Evolutionary conservation across 208 protist genomes (phyloP), one percentile per base, ranked within the genome.

Genomic region (Acanthamoeba triangularis): DNA sequence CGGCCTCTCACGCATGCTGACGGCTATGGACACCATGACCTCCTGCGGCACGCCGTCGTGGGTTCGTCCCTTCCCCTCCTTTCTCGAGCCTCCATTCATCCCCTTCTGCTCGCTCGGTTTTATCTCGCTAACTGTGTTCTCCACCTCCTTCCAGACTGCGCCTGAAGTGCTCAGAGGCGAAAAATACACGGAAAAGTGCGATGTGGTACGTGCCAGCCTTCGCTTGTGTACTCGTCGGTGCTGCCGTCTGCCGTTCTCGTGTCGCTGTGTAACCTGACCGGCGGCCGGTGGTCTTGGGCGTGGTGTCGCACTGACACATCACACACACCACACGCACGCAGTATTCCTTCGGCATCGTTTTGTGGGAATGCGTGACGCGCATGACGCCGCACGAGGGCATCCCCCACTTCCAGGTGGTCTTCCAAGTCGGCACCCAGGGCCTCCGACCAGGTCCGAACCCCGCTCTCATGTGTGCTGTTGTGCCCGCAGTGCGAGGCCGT

Each of bases 121-220:
- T 16, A 65, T 7, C 18, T 10, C 14, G 5, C 44, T 47, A 2
- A 47, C 10, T 44, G 25, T 33, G 35, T 5, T 44, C 41, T 6
- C 41, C 44, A 16, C 30, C 10, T 14, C 28, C 18, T 44, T 47
- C 44, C 90, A 94, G 90, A 94, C 90, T 33, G 90, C 90, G 23
- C 90, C 90, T 47, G 90, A 94, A 94, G 90, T 94, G 33, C 67
- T 94, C n/a, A 33, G 90, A 72, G 90, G 90, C 25, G 90, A 94
- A n/a, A 94, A 94, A 49, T 94, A 94, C 44, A 94, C 90, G 30
- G 65, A 72, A 28, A 94, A 94, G 67, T 94, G 90, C 67, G 90
- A 94, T 54, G 90, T 94, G 65, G 74, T 84, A 84, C 35, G 74
- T 52, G 7, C 35, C 65, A 20, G 11, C n/a, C 65, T 30, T 30